These are phyloP conservation scores for Aspergillus eucalypticola DNA, from an alignment of 2,329 filamentous ascomycete genomes.

Conservation along the genomic window DNA sequence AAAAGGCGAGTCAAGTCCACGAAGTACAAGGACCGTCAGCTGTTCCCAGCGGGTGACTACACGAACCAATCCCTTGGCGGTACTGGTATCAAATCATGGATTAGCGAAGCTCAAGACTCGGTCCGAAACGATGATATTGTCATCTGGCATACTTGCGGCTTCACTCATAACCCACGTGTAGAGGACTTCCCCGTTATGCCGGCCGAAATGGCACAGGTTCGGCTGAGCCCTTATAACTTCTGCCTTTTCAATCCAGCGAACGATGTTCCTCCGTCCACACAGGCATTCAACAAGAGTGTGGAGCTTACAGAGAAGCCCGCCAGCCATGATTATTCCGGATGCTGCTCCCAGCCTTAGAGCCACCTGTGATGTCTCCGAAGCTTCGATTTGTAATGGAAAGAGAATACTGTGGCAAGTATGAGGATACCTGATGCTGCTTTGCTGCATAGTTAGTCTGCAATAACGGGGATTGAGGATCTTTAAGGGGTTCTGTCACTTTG, in stretches of 20 bases:
- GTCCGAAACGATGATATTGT: conserved; percentile 33
- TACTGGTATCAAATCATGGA: conserved; percentile 24
- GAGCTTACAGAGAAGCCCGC: background rate
- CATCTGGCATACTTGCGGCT: conserved; percentile 30
- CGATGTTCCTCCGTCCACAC: background rate
- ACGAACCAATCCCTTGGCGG: conserved; percentile 49
- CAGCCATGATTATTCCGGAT: background rate
- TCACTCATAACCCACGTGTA: conserved; percentile 4
- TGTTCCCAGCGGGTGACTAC: conserved; percentile 52
- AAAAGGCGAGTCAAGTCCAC: conserved; percentile 28
- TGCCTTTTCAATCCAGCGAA: background rate
- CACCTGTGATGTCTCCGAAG: background rate
- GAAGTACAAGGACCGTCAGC: conserved; percentile 50
- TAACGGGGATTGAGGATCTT: too few species aligned
- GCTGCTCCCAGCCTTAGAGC: background rate
- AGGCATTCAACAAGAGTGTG: background rate
- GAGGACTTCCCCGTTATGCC: conserved; percentile 13
- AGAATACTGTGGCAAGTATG: too few species aligned
- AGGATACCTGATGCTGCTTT: too few species aligned
- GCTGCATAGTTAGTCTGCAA: too few species aligned
- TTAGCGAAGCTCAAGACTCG: conserved; percentile 16
- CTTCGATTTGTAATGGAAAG: too few species aligned
- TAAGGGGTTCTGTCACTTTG: too few species aligned
- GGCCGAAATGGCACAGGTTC: background rate
- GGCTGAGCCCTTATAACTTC: background rate